A percentile compares a stretch with the other conserved stretches of the same genome.
These are phyloP conservation scores for Termitomyces sp. DNA, from an alignment of 768 basidiomycete species.

Conservation along the genomic window DNA sequence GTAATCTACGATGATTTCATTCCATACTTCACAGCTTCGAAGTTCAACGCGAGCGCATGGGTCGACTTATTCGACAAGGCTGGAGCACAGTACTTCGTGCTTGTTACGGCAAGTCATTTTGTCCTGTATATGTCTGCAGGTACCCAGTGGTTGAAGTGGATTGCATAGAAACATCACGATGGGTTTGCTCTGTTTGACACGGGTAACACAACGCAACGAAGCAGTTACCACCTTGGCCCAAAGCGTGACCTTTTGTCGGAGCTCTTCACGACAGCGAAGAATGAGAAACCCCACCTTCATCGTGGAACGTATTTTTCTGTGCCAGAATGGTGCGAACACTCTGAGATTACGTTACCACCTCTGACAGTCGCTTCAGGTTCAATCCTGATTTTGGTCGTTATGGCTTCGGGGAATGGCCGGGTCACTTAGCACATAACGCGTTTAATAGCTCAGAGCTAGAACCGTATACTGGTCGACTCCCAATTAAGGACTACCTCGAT, in stretches of 20 bases:
- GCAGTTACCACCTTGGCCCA: slow-evolving; percentile 41
- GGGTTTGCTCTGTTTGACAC: slow-evolving; percentile 56
- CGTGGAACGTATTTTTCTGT: slow-evolving; percentile 56
- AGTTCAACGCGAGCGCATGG: slow-evolving; percentile 52
- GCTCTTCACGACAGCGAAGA: slow-evolving; percentile 44
- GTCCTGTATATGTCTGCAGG: neutral
- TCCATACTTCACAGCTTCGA: slow-evolving; percentile 41
- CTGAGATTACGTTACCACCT: neutral
- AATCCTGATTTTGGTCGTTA: slow-evolving; percentile 47
- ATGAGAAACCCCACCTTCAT: slow-evolving; percentile 42
- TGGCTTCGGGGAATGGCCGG: slow-evolving; percentile 47
- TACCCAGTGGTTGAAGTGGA: neutral
- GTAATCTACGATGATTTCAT: slow-evolving; percentile 57
- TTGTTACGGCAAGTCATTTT: slow-evolving; percentile 36
- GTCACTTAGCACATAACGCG: slow-evolving; percentile 46
- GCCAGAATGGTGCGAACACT: slow-evolving; percentile 40
- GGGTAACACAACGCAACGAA: slow-evolving; percentile 44
- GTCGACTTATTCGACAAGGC: slow-evolving; percentile 47
- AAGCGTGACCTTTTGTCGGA: slow-evolving; percentile 47
- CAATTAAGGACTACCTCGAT: slow-evolving; percentile 45
- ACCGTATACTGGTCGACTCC: slow-evolving; percentile 45
- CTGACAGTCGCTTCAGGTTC: slow-evolving; percentile 30
- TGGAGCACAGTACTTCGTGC: slow-evolving; percentile 58
- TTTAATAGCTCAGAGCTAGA: slow-evolving; percentile 42
- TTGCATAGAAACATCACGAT: slow-evolving; percentile 52